These are phyloP conservation scores for Elongisporangium undulatum DNA, from an alignment of 352 stramenopile genomes.

Conservation along the genomic window DNA sequence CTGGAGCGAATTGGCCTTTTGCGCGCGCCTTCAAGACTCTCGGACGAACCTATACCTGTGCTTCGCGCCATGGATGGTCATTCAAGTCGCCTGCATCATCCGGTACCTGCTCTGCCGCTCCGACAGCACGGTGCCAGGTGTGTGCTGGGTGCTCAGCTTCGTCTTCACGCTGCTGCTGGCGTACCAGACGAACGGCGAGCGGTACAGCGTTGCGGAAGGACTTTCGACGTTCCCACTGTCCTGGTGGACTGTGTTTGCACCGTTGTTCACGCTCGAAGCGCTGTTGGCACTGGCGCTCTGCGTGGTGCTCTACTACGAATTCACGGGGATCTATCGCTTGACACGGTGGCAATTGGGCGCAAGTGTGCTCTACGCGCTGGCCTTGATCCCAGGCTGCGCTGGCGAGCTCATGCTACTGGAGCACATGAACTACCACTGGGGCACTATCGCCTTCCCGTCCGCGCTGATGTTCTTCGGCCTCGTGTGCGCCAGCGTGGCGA, in stretches of 20 bases:
- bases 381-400: constrained; percentile 46
- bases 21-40: constrained; percentile 52
- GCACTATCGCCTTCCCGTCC: constrained; percentile 66
- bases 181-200: constrained; percentile 66
- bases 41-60: constrained; percentile 74
- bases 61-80: constrained; percentile 75
- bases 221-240: constrained; percentile 38
- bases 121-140: constrained; percentile 64
- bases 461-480: constrained; percentile 77
- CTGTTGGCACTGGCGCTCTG: constrained; percentile 48
- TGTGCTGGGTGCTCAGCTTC: constrained; percentile 77
- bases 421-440: constrained; percentile 70
- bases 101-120: constrained; percentile 78
- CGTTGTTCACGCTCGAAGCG: constrained; percentile 61
- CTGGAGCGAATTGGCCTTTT: constrained; percentile 83
- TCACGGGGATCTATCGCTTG: constrained; percentile 72
- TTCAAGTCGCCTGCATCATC: constrained; percentile 77
- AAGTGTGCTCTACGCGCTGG: constrained; percentile 68
- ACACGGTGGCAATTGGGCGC: constrained; percentile 67
- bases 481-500: constrained; percentile 59
- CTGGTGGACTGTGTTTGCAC: constrained; percentile 66
- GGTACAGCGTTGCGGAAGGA: constrained; percentile 17
- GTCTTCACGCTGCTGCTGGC: constrained; percentile 75
- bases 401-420: constrained; percentile 78
- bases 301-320: constrained; percentile 78